Percentiles rank a stretch among this genome's conserved stretches.
phyloP scores from a whole-genome alignment of 2,329 filamentous ascomycete species.

The Fusarium coicis region DNA sequence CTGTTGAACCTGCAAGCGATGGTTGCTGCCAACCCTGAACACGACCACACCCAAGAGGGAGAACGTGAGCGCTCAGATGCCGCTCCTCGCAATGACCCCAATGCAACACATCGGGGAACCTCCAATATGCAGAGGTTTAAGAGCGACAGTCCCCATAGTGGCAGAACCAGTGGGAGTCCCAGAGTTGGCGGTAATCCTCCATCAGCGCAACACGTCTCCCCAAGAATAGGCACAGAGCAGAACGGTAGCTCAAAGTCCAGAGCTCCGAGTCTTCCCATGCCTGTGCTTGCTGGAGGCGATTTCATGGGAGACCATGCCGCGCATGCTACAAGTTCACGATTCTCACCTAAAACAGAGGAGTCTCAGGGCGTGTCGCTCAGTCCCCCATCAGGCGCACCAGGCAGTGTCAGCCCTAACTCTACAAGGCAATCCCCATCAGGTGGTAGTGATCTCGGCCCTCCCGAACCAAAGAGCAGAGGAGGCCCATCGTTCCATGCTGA shows the following conservation, averaged over 20 bases:
- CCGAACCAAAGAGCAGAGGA: conserved; percentile 5
- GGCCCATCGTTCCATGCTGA: conserved; percentile 47
- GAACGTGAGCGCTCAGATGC: not conserved
- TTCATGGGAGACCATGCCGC: not conserved
- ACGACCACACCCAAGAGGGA: not conserved
- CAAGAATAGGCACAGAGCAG: conserved; percentile 6
- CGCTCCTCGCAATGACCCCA: not conserved
- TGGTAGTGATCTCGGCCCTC: conserved; percentile 7
- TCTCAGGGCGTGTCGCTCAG: conserved; percentile 31
- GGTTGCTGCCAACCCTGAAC: conserved; percentile 7
- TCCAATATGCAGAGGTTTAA: conserved; percentile 12
- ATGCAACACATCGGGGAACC: not conserved
- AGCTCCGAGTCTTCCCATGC: conserved; percentile 6
- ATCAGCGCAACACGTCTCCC: conserved; percentile 6
- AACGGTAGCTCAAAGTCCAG: conserved; percentile 5
- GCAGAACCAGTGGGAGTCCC: conserved; percentile 15
- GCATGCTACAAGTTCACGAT: not conserved
- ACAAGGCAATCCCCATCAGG: conserved; percentile 16
- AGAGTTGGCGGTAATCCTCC: not conserved
- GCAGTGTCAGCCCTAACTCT: conserved; percentile 25
- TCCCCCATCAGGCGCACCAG: conserved; percentile 20
- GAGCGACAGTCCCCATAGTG: conserved; percentile 24
- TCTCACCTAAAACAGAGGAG: conserved; percentile 2
- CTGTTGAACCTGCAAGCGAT: conserved; percentile 26
- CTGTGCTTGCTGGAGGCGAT: not conserved